A percentile compares a stretch with the other conserved stretches of the same genome.
Conservation (phyloP, 495 filamentous ascomycete genomes). For the Articulospora tetracladia region DNA sequence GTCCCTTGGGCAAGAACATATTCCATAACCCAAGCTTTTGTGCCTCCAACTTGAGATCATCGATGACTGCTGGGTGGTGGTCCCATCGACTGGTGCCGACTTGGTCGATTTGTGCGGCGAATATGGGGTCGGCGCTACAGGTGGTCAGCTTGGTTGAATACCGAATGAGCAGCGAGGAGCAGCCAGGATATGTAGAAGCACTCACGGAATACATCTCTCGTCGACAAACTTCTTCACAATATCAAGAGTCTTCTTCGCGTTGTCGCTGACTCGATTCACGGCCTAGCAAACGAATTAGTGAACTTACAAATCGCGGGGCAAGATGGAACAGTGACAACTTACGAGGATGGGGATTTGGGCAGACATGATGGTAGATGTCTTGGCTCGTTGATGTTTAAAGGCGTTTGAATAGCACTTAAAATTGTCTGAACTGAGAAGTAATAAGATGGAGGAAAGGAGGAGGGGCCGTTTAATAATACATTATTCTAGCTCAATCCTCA, state of each 20-base stretch:
- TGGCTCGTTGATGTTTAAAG: background rate
- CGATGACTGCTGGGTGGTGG: conserved; percentile 74
- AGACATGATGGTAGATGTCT: conserved; percentile 47
- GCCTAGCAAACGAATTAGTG: conserved; percentile 39
- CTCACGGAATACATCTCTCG: conserved; percentile 83
- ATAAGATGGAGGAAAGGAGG: background rate
- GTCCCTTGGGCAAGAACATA: conserved; percentile 91
- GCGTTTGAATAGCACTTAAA: too few relatives aligned
- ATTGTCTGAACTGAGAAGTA: too few relatives aligned
- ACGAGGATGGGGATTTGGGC: conserved; percentile 65
- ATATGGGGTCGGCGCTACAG: conserved; percentile 63
- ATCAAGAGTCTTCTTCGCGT: conserved; percentile 62
- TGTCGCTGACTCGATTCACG: conserved; percentile 65
- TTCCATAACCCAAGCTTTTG: conserved; percentile 91
- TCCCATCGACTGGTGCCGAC: conserved; percentile 67
- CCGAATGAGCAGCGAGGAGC: background rate
- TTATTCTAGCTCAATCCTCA: background rate
- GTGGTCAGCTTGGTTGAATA: conserved; percentile 14
- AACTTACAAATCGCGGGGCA: conserved; percentile 3
- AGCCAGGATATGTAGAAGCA: conserved; percentile 7
- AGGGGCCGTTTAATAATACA: background rate
- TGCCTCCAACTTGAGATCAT: conserved; percentile 83
- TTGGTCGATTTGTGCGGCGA: conserved; percentile 72
- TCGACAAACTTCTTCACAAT: conserved; percentile 94
- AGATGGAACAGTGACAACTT: conserved; percentile 34